These are phyloP conservation scores for Yarrowia deformans DNA, from an alignment of 805 yeast genomes.

Conservation along the genomic window DNA sequence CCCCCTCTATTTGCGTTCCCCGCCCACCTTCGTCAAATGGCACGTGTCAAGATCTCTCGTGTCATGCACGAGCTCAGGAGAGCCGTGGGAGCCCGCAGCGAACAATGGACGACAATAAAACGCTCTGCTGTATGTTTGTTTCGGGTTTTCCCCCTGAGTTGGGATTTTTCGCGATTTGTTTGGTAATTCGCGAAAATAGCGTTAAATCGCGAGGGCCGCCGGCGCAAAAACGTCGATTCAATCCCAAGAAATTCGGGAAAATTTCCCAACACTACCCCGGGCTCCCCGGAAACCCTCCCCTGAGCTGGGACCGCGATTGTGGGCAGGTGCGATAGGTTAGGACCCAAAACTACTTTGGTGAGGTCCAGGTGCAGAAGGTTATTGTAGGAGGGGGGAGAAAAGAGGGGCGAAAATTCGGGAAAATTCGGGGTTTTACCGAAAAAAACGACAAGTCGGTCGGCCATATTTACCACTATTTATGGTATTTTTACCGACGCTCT, in stretches of 20 bases:
- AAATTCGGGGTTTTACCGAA: background rate
- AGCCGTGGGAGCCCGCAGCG: slow-evolving; percentile 9
- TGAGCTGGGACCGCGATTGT: background rate
- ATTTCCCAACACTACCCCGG: too few species aligned
- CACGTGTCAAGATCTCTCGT: slow-evolving; percentile 14
- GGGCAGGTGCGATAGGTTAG: slow-evolving; percentile 12
- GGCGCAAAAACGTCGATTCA: too few species aligned
- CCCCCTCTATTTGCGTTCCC: too few species aligned
- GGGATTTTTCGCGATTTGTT: background rate
- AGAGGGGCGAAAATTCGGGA: background rate
- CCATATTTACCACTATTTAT: too few species aligned
- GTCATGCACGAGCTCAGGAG: slow-evolving; percentile 16
- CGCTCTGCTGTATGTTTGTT: slow-evolving; percentile 19
- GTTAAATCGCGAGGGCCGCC: too few species aligned
- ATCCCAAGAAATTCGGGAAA: too few species aligned
- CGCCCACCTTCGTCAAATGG: background rate
- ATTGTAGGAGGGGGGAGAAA: background rate
- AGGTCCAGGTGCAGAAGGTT: slow-evolving; percentile 9
- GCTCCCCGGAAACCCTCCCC: background rate
- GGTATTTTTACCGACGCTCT: too few species aligned
- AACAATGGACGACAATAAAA: slow-evolving; percentile 23
- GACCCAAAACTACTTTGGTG: background rate
- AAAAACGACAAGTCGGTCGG: background rate
- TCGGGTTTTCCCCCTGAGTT: slow-evolving; percentile 7
- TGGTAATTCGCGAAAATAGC: too few species aligned